A percentile compares a stretch with the other conserved stretches of the same genome.
Evolutionary conservation across 495 filamentous ascomycete species (phyloP).

Genomic region (Elasticomyces elasticus): DNA sequence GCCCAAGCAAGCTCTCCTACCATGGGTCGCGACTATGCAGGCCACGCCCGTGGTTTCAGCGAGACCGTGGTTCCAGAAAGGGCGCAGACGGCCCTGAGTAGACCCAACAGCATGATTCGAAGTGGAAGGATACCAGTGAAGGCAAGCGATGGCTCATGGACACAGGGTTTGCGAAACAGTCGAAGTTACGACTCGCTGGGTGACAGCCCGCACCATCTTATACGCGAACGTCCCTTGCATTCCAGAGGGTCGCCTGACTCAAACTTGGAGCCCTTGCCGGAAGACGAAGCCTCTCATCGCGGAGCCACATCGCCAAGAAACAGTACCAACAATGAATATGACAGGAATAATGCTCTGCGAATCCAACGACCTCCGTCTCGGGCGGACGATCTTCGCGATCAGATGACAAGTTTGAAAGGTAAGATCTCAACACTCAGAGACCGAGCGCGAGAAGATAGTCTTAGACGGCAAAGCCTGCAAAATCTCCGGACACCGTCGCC

Average conservation of each 20-base stretch:
- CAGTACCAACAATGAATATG: not conserved
- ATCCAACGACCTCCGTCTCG: slow-evolving; percentile 37
- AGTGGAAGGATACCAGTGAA: slow-evolving; percentile 11
- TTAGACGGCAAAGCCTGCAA: slow-evolving; percentile 74
- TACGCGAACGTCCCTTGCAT: slow-evolving; percentile 6
- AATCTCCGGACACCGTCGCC: slow-evolving; percentile 77
- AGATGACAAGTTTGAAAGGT: slow-evolving; percentile 89
- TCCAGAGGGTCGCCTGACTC: slow-evolving; percentile 18
- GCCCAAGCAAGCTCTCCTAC: slow-evolving; percentile 17
- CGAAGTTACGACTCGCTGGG: slow-evolving; percentile 20
- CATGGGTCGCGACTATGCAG: slow-evolving; percentile 5
- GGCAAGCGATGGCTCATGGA: slow-evolving; percentile 5
- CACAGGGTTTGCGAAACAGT: slow-evolving; percentile 7
- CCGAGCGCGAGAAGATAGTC: slow-evolving; percentile 69
- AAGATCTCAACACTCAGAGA: slow-evolving; percentile 78
- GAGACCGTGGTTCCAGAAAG: slow-evolving; percentile 25
- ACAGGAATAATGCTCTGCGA: slow-evolving; percentile 3
- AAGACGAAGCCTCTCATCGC: slow-evolving; percentile 22
- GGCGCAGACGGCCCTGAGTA: slow-evolving; percentile 11
- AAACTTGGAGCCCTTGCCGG: slow-evolving; percentile 26
- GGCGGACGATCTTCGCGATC: slow-evolving; percentile 62
- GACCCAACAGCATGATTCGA: not conserved
- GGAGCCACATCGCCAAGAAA: not conserved
- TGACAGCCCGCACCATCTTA: not conserved
- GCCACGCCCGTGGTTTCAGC: slow-evolving; percentile 27